Evolutionary conservation across 768 basidiomycete genomes (phyloP).

Genomic region (Suillus sp.): DNA sequence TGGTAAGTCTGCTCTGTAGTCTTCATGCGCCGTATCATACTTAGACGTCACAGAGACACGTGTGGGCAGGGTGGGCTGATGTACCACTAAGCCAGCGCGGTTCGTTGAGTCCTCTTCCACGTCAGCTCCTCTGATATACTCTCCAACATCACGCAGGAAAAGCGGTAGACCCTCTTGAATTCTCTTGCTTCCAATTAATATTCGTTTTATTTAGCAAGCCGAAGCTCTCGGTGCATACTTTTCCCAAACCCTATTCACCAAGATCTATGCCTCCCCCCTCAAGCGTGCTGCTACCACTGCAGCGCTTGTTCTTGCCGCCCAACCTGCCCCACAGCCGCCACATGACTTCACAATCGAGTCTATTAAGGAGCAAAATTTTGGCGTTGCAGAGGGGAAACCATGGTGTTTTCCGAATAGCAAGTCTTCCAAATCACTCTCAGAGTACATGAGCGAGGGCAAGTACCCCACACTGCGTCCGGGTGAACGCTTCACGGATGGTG

Average conservation of each 20-base stretch:
- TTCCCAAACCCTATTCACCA: slow-evolving; percentile 46
- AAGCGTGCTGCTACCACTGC: slow-evolving; percentile 68
- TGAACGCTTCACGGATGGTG: slow-evolving; percentile 66
- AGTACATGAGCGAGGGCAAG: slow-evolving; percentile 52
- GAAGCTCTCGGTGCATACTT: slow-evolving; percentile 61
- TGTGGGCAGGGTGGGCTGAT: slow-evolving; percentile 81
- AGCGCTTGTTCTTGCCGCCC: slow-evolving; percentile 50
- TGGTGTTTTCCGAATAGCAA: slow-evolving; percentile 36
- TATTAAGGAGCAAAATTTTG: slow-evolving; percentile 70
- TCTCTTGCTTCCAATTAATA: not conserved
- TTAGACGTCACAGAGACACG: slow-evolving; percentile 34
- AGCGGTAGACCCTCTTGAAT: slow-evolving; percentile 40
- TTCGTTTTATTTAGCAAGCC: slow-evolving; percentile 52
- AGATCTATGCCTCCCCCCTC: slow-evolving; percentile 68
- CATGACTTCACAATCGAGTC: slow-evolving; percentile 43
- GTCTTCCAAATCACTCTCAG: slow-evolving; percentile 33
- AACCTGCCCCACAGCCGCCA: slow-evolving; percentile 47
- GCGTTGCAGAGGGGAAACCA: slow-evolving; percentile 65
- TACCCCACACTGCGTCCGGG: slow-evolving; percentile 53
- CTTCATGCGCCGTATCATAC: not conserved
- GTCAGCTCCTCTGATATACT: slow-evolving; percentile 8
- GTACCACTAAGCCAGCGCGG: slow-evolving; percentile 76
- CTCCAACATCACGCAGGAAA: slow-evolving; percentile 44
- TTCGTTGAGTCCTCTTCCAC: slow-evolving; percentile 31
- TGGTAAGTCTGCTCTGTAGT: slow-evolving; percentile 43